A percentile compares a stretch with the other conserved stretches of the same genome.
phyloP scores from a whole-genome alignment of 2,329 filamentous ascomycete species.

The Hypomyces rosellus region DNA sequence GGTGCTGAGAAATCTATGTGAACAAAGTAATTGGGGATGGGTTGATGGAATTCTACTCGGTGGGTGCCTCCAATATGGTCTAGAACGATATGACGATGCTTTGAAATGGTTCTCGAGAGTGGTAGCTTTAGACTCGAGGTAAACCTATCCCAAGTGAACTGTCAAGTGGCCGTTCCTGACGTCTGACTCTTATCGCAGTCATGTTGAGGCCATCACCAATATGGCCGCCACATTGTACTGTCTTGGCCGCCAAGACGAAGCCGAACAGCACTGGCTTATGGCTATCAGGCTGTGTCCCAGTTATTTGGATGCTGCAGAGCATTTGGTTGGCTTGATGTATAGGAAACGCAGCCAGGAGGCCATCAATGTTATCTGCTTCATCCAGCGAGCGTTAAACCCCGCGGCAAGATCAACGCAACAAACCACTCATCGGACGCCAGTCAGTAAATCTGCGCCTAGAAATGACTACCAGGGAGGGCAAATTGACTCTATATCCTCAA shows the following conservation, averaged over 20 bases:
- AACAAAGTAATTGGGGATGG: slow-evolving; percentile 81
- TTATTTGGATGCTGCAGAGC: slow-evolving; percentile 92
- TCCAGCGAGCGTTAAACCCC: slow-evolving; percentile 66
- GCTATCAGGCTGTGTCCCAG: slow-evolving; percentile 79
- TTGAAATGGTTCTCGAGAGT: slow-evolving; percentile 67
- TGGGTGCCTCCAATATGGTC: slow-evolving; percentile 84
- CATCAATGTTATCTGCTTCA: slow-evolving; percentile 76
- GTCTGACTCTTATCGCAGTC: slow-evolving; percentile 43
- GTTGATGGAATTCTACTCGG: slow-evolving; percentile 86
- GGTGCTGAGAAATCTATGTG: slow-evolving; percentile 66
- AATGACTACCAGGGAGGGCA: neutral
- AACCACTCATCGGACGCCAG: neutral
- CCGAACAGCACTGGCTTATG: slow-evolving; percentile 76
- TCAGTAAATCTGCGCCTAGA: neutral
- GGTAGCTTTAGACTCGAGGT: slow-evolving; percentile 50
- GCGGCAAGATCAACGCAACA: slow-evolving; percentile 4
- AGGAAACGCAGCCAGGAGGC: slow-evolving; percentile 78
- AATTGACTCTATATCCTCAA: neutral
- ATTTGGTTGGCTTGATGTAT: slow-evolving; percentile 83
- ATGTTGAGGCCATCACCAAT: slow-evolving; percentile 92
- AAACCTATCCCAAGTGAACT: slow-evolving; percentile 24
- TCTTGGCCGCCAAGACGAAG: slow-evolving; percentile 74
- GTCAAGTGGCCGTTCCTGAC: slow-evolving; percentile 24
- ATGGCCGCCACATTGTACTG: slow-evolving; percentile 84
- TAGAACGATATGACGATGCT: slow-evolving; percentile 76